Conservation (phyloP, 2,329 filamentous ascomycete genomes). For the Calycina marina region DNA sequence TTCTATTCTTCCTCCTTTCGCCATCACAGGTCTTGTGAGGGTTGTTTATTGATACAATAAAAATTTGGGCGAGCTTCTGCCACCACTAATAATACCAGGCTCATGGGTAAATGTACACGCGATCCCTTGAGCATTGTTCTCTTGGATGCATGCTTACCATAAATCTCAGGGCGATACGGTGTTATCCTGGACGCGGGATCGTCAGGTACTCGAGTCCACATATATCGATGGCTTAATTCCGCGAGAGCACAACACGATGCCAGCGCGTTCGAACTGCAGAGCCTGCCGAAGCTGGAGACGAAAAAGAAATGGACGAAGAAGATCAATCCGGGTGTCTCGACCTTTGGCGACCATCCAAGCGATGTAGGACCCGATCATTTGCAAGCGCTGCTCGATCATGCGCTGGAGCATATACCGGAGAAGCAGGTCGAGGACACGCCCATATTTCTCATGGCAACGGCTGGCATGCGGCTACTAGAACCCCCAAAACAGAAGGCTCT, state of each 20-base stretch:
- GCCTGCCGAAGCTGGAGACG: constrained; percentile 66
- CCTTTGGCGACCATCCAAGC: constrained; percentile 65
- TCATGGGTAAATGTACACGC: constrained; percentile 22
- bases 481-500: constrained; percentile 57
- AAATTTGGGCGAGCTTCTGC: too few species aligned
- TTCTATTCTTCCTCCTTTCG: too few species aligned
- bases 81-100: constrained; percentile 2
- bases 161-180: constrained; percentile 48
- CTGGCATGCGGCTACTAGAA: constrained; percentile 80
- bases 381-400: constrained; percentile 65
- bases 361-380: constrained; percentile 73
- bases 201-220: constrained; percentile 86
- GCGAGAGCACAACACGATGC: constrained; percentile 49
- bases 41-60: too few species aligned
- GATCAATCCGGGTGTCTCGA: constrained; percentile 83
- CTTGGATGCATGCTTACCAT: neutral
- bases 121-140: neutral
- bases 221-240: constrained; percentile 86
- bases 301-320: constrained; percentile 86
- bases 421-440: constrained; percentile 72
- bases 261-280: constrained; percentile 42
- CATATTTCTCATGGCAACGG: constrained; percentile 88
- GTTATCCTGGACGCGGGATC: constrained; percentile 96
- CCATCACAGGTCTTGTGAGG: too few species aligned
- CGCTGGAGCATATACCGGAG: constrained; percentile 60